Evolutionary conservation across 2,329 filamentous ascomycete species (phyloP), one percentile per base, ranked within the genome.

Genomic region (Arthrocladium fulminans): DNA sequence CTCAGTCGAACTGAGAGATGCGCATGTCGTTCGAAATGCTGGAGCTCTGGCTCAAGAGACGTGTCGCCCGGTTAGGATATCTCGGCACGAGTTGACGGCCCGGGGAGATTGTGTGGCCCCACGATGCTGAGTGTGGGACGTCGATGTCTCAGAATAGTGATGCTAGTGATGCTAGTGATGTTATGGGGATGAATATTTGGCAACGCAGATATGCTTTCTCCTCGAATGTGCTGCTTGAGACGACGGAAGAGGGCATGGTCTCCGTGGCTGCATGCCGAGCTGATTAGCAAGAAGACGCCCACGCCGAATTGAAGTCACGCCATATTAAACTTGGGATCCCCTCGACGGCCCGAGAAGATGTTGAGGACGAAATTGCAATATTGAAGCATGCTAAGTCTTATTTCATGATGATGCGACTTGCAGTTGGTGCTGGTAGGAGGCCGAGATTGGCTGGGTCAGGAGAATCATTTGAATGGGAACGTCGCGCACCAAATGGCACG

Each of bases 31-130:
- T 51, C 79, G 85, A 50, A 89, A 88, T 57, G 56, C 81, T 8
- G 83, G 83, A 2, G 84, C 72, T 1, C 80, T 75, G 13, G 81
- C 78, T 1, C 67, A 72, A 30, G 86, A 90, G 49, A 83, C 81
- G 0, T 72, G 89, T 6, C 81, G 86, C 44, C 86, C 80, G 17
- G 75, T 92, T 48, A 65, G 90, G 52, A 87, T 92, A 59, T 88
- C 84, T 0, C 74, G 92, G 66, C 85, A 90, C 63, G 72, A 90
- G 6, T 75, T 92, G 0, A 84, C 82, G 7, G 92, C n/a, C 86
- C 0, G 73, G 75, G 1, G 86, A 90, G 64, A 81, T 92, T 43
- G 64, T 89, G 15, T 63, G 89, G 20, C 72, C 89, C 58, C 86
- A 88, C 68, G 83, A 87, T 59, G 86, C 81, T 1, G 80, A 77